Evolutionary conservation across 441 rosid genomes (phyloP), one percentile per base, ranked within the genome.

Genomic region (Adansonia gregorii): DNA sequence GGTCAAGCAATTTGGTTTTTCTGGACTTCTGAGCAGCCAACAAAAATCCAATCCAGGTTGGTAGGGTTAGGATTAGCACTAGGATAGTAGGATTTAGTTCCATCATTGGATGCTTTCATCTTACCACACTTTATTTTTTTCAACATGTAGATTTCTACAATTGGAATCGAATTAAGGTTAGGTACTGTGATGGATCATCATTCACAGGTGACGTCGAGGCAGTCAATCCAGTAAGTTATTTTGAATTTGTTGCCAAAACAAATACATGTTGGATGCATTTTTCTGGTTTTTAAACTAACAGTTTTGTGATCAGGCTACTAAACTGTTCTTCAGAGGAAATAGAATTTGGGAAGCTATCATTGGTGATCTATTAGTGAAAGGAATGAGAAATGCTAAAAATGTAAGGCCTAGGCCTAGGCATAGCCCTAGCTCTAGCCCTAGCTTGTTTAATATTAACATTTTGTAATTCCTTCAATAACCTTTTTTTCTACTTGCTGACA

Each of bases 131-230:
- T 48, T 17, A 58, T 73, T 39, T 43, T 5, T 58, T 49, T 71
- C 60, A 54, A 72, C 67, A 10, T 64, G 65, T 72, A 95, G 99
- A 93, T 71, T 92, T 91, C 78, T 88, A 90, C 81, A 91, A 93
- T 67, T 95, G 98, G 99, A 95, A 95, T 67, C 86, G 96, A 83
- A 87, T 95, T 58, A 93, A 95, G 89, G 91, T 95, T 76, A 77
- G 96, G 76, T 95, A 95, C 78, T 95, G 98, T 39, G 98, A 95
- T 70, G 99, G 98, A 27, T 83, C 97, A 71, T 95, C 99, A 1
- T 93, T 93, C 76, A 93, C 99, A 0, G 98, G 99, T 0, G 97
- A 95, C 82, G 87, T 87, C 10, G 88, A 85, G 80, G 89, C 87
- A 45, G 98, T 92, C 20, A 82, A 93, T 82, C 97, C 92, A 46